phyloP scores from a whole-genome alignment of 345 rosid genomes.

The Camelina sativa region DNA sequence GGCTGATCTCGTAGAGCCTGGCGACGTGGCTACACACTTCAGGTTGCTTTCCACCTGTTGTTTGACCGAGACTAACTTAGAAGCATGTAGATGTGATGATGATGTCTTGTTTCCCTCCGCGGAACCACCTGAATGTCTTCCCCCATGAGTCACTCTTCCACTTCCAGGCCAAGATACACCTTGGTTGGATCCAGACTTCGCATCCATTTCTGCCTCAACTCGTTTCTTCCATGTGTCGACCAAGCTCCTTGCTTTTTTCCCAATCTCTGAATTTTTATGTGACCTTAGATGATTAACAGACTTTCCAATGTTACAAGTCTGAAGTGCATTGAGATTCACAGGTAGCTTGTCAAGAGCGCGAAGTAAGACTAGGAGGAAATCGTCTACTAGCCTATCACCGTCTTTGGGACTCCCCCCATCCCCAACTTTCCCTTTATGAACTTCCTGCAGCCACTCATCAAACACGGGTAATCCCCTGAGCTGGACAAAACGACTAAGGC shows the following conservation, averaged over 20 bases:
- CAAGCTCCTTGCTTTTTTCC: constrained; percentile 85
- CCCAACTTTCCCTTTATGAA: constrained; percentile 84
- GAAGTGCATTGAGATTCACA: constrained; percentile 86
- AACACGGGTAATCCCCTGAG: constrained; percentile 79
- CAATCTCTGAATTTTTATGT: constrained; percentile 80
- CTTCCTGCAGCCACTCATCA: constrained; percentile 98
- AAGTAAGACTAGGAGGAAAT: constrained; percentile 70
- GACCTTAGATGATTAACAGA: constrained; percentile 86
- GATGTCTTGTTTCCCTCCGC: constrained; percentile 70
- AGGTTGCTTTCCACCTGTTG: constrained; percentile 55
- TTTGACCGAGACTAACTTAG: constrained; percentile 65
- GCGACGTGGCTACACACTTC: constrained; percentile 60
- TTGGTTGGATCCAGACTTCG: constrained; percentile 67
- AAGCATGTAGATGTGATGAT: constrained; percentile 57
- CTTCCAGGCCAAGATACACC: constrained; percentile 71
- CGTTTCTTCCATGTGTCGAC: constrained; percentile 98
- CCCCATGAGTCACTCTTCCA: constrained; percentile 68
- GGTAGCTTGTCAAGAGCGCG: constrained; percentile 94
- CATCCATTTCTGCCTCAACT: constrained; percentile 97
- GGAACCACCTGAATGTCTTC: constrained; percentile 59
- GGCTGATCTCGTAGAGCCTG: constrained; percentile 59
- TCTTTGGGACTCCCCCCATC: constrained; percentile 71
- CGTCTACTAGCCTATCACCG: constrained; percentile 68
- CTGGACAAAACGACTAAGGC: constrained; percentile 80
- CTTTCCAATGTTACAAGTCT: constrained; percentile 86